Evolutionary conservation across 2,329 filamentous ascomycete genomes (phyloP), one percentile per base, ranked within the genome.

Genomic region (Huntiella omanensis): DNA sequence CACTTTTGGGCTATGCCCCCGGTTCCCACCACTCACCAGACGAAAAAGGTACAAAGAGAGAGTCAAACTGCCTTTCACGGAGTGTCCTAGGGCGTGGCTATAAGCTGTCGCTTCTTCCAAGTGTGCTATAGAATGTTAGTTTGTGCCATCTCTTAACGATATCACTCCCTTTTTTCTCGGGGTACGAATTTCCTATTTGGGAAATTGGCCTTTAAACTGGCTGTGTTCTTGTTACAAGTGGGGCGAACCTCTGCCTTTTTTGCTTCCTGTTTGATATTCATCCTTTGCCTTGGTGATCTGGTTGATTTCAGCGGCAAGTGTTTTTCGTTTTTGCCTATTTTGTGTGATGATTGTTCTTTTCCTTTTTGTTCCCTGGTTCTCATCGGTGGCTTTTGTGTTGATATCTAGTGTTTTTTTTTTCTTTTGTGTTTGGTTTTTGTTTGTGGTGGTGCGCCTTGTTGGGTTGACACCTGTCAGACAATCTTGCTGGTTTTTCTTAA

Each of bases 21-120:
- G 3, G 3, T 35, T 4, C 43, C 13, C 11, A 49, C 47, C 7
- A 46, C 47, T 2, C 43, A 49, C 28, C 47, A 49, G n/a, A 12
- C 12, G 28, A 40, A 36, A n/a, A 42, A 22, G 8, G 2, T 4
- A 19, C 36, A 32, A 48, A 40, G 28, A 16, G 12, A 8, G 1
- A 19, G 12, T n/a, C 19, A 33, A 17, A 33, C 6, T 28, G 22
- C 6, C 5, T 28, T 7, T 28, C 6, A 28, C 7, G 6, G 8
- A 28, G 22, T 28, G 6, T 10, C 22, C 6, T 10, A 28, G 22
- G 22, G 22, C 22, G 22, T 28, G 6, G 6, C 22, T 28, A 10
- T 10, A 28, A 7, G 22, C 22, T 7, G 6, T 28, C 10, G 7
- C 6, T 28, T 7, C 22, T 28, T 28, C 8, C 8, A 28, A 28